Conservation (phyloP, 139 green algal genomes). For the Chlamydomonas sphaeroides region DNA sequence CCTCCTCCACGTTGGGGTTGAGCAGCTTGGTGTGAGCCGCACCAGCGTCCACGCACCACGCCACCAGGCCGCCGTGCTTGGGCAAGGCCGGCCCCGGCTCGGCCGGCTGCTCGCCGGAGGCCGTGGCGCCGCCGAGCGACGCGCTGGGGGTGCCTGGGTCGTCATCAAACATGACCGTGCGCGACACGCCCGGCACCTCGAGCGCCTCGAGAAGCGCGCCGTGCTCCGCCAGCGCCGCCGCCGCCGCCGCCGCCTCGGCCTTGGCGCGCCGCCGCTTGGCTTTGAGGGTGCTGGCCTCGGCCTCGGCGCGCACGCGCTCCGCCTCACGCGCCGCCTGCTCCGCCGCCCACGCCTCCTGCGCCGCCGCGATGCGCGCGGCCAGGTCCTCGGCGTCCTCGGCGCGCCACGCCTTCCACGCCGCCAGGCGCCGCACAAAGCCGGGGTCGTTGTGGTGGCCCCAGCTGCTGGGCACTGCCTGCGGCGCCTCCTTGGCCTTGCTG, state of each 20-base stretch:
- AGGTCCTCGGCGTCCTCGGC: slow-evolving; percentile 54
- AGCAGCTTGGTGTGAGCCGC: neutral
- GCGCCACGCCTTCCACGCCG: slow-evolving; percentile 30
- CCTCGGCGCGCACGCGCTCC: neutral
- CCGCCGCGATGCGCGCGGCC: slow-evolving; percentile 22
- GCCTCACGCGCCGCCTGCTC: neutral
- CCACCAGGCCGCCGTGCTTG: slow-evolving; percentile 21
- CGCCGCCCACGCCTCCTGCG: slow-evolving; percentile 21
- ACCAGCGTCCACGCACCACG: neutral
- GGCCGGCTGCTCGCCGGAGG: neutral
- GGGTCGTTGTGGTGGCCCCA: slow-evolving; percentile 62
- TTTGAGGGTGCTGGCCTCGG: slow-evolving; percentile 46
- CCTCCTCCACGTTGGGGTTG: slow-evolving; percentile 4
- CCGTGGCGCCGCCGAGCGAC: neutral
- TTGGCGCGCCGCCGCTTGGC: slow-evolving; percentile 36
- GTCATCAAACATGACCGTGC: neutral
- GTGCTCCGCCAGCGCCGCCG: neutral
- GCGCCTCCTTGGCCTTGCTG: neutral
- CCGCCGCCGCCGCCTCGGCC: neutral
- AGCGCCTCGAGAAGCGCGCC: neutral
- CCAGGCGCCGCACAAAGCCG: slow-evolving; percentile 48
- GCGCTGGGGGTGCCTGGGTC: neutral
- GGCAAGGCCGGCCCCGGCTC: neutral
- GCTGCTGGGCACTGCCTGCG: neutral
- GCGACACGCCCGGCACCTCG: neutral